Percentiles rank a stretch among this genome's conserved stretches.
Evolutionary conservation across 768 basidiomycete genomes (phyloP).

Genomic region (Leccinum variicolor): DNA sequence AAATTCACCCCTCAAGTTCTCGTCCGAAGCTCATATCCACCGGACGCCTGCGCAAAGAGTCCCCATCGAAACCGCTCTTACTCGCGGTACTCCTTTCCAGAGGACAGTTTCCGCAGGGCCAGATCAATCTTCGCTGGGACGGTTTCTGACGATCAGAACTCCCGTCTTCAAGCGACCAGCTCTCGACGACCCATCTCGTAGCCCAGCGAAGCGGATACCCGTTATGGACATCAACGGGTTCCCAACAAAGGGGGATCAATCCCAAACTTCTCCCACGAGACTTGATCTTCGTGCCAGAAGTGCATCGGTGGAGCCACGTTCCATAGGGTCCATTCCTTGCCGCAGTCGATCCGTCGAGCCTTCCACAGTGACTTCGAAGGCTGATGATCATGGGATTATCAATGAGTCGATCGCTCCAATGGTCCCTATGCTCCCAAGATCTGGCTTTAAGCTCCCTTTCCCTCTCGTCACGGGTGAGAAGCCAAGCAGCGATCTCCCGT

Average conservation of each 20-base stretch:
- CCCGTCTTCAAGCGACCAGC: slow-evolving; percentile 42
- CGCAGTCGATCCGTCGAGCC: slow-evolving; percentile 34
- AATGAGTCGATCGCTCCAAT: slow-evolving; percentile 23
- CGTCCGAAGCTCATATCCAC: slow-evolving; percentile 31
- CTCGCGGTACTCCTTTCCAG: slow-evolving; percentile 47
- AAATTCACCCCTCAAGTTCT: slow-evolving; percentile 33
- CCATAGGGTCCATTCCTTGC: slow-evolving; percentile 6
- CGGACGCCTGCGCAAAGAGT: slow-evolving; percentile 67
- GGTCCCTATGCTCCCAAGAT: slow-evolving; percentile 2
- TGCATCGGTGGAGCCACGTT: slow-evolving; percentile 34
- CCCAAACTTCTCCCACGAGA: slow-evolving; percentile 15
- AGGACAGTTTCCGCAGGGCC: slow-evolving; percentile 34
- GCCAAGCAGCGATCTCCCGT: slow-evolving; percentile 16
- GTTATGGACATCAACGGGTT: slow-evolving; percentile 26
- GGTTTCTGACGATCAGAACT: slow-evolving; percentile 13
- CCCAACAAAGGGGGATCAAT: slow-evolving; percentile 16
- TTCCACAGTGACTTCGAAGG: slow-evolving; percentile 3
- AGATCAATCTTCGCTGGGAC: slow-evolving; percentile 19
- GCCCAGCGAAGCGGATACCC: slow-evolving; percentile 33
- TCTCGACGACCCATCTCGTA: slow-evolving; percentile 36
- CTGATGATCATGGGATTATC: slow-evolving; percentile 8
- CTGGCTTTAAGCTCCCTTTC: slow-evolving; percentile 25
- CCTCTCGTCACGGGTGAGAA: slow-evolving; percentile 25
- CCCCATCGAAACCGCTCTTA: slow-evolving; percentile 49
- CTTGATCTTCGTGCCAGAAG: slow-evolving; percentile 27